Evolutionary conservation across 768 basidiomycete genomes (phyloP), one percentile per base, ranked within the genome.

Genomic region (Mycena floridula): DNA sequence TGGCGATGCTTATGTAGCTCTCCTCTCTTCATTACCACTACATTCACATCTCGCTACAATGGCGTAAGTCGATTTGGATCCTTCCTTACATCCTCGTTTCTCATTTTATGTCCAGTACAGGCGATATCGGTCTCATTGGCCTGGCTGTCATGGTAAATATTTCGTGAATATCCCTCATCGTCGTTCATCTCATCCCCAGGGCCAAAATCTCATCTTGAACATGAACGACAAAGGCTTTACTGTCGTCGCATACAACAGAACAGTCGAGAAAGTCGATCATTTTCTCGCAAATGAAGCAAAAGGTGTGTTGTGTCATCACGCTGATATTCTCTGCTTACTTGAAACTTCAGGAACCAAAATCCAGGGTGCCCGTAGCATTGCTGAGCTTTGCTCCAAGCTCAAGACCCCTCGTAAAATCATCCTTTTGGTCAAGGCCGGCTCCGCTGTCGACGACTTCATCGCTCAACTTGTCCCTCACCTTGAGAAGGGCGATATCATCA

Each of bases 211-310:
- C 62, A 94, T 96, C 65, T 74, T 97, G 57, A 96, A 97, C 75
- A 97, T 96, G 90, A 96, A 96, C 66, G 96, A 99, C 77, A 99
- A 99, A 70, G 96, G 96, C 42, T 99, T 93, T 74, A 92, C 72
- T 52, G 96, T 99, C 57, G 85, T 92, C 54, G 92, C 90, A 11
- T 99, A 88, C 73, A 99, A 99, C 78, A 87, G 96, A 57, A 98
- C 96, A 35, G 87, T 84, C 50, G 83, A 81, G 70, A 99, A 99
- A 68, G 93, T 99, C 58, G 94, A 97, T 64, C 62, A 77, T 61
- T 99, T 99, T 80, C 81, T 99, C 50, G 84, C 77, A 50, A 92
- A 97, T 65, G 91, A 98, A 70, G 96, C 96, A 54, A 99, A 98
- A 78, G 96, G 95, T 93, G 58, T 51, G 70, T 25, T 32, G 15